Evolutionary conservation across 139 green algal species (phyloP).

Genomic region (Chlorella vulgaris): DNA sequence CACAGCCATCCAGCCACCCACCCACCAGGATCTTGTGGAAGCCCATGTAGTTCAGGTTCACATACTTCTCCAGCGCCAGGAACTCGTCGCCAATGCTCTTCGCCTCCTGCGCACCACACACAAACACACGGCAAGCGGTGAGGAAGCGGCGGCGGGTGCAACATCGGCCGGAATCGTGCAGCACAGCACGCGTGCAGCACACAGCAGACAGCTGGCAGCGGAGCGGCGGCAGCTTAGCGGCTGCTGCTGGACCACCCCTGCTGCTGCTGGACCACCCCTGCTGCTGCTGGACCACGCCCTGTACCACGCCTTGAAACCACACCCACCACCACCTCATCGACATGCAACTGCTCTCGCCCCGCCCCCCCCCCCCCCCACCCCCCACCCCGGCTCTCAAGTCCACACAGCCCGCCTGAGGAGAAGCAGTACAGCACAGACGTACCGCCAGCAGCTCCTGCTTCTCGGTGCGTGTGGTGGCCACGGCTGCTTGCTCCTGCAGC

Average conservation of each 20-base stretch:
- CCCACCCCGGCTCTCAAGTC: neutral
- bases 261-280: too few species aligned
- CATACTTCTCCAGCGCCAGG: slow-evolving; percentile 92
- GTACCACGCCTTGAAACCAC: too few species aligned
- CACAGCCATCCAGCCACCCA: neutral
- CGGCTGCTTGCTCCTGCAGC: slow-evolving; percentile 37
- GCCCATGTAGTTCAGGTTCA: slow-evolving; percentile 98
- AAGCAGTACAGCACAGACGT: too few species aligned
- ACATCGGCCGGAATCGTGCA: neutral
- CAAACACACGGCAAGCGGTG: too few species aligned
- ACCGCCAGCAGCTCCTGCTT: slow-evolving; percentile 33
- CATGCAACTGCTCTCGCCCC: too few species aligned
- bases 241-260: too few species aligned
- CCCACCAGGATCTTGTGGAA: slow-evolving; percentile 85
- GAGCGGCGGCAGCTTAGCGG: too few species aligned
- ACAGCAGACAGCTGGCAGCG: too few species aligned
- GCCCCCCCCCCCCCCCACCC: neutral
- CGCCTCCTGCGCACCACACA: slow-evolving; percentile 63
- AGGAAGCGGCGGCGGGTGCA: neutral
- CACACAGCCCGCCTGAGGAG: neutral
- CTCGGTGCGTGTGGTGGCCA: neutral
- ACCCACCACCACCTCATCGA: too few species aligned
- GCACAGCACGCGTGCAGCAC: too few species aligned
- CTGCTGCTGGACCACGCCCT: too few species aligned
- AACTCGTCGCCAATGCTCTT: slow-evolving; percentile 89